phyloP scores from a whole-genome alignment of 345 rosid species.

The Aquilaria malaccensis region DNA sequence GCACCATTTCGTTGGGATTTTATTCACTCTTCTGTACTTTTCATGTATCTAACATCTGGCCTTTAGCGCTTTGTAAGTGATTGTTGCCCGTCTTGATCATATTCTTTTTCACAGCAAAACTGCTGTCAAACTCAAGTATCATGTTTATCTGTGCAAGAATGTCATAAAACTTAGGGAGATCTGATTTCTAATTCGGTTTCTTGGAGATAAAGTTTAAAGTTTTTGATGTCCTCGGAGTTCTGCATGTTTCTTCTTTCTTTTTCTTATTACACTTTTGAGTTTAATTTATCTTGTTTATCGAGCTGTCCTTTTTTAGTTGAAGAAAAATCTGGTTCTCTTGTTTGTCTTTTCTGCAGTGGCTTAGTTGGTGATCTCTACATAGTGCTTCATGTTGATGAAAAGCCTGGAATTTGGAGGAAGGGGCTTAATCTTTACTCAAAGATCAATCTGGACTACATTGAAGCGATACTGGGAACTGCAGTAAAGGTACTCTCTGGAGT shows the following conservation, averaged over 20 bases:
- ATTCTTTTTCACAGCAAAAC: no score
- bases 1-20: no score
- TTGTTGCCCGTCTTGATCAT: not conserved
- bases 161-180: no score
- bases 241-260: not conserved
- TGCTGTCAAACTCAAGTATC: no score
- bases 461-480: slow-evolving; percentile 74
- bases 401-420: slow-evolving; percentile 71
- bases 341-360: slow-evolving; percentile 34
- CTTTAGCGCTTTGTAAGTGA: not conserved
- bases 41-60: no score
- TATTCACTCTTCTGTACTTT: no score
- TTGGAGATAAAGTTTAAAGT: not conserved
- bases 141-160: no score
- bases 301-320: not conserved
- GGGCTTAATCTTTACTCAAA: slow-evolving; percentile 78
- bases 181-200: no score
- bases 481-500: slow-evolving; percentile 37
- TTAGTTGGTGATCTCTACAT: slow-evolving; percentile 68
- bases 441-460: slow-evolving; percentile 62
- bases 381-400: slow-evolving; percentile 56
- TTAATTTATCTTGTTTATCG: not conserved
- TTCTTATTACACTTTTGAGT: not conserved
- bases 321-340: not conserved
- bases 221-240: no score